Percentiles rank a stretch among this genome's conserved stretches.
phyloP scores from a whole-genome alignment of 805 yeast species.

The Kazachstania kunashirensis region DNA sequence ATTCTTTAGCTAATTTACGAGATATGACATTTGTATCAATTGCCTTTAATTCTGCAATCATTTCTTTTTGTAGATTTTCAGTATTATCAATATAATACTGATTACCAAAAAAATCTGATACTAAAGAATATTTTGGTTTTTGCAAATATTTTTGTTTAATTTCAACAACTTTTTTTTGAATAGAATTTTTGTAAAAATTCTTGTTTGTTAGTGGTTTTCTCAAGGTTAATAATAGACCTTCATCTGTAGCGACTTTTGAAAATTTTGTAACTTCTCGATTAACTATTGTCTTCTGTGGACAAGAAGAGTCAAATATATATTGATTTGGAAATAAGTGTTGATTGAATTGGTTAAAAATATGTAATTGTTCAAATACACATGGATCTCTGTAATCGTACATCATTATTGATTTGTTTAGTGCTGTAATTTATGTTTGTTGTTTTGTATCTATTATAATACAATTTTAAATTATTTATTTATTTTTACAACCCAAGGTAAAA shows the following conservation, averaged over 20 bases:
- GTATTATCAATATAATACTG: conserved; percentile 26
- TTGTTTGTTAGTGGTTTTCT: conserved; percentile 13
- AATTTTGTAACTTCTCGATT: too few species aligned
- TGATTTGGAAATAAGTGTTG: background rate
- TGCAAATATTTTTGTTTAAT: conserved; percentile 8
- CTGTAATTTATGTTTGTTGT: background rate
- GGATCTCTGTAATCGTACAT: conserved; percentile 18
- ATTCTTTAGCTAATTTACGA: conserved; percentile 17
- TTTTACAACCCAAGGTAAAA: too few species aligned
- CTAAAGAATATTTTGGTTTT: conserved; percentile 18
- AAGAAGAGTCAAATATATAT: too few species aligned
- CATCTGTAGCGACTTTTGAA: conserved; percentile 1
- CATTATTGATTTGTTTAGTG: background rate
- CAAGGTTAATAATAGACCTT: conserved; percentile 11
- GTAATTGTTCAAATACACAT: conserved; percentile 20
- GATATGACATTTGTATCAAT: conserved; percentile 15
- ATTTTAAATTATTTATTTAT: too few species aligned
- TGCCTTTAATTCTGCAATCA: conserved; percentile 8
- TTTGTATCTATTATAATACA: too few species aligned
- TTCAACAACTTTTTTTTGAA: conserved; percentile 10
- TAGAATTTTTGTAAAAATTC: conserved; percentile 13
- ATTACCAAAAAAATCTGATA: conserved; percentile 23
- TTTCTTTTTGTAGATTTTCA: conserved; percentile 13
- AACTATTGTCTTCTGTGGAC: too few species aligned
- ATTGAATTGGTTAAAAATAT: conserved; percentile 8